phyloP scores from a whole-genome alignment of 768 basidiomycete genomes.

The Mycena epipterygia region DNA sequence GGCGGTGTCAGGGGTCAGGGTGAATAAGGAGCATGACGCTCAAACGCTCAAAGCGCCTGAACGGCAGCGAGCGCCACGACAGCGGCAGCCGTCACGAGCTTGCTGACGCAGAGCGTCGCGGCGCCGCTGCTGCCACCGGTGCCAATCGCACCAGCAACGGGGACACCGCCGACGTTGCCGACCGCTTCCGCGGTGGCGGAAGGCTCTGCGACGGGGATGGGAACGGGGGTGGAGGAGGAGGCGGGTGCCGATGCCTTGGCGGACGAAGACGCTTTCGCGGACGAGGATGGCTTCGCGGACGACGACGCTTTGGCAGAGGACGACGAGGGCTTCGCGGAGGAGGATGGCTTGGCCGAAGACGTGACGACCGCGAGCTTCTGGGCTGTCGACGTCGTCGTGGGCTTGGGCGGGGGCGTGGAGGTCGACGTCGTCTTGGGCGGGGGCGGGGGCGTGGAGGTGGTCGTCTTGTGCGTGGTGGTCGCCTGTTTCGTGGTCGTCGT shows the following conservation, averaged over 20 bases:
- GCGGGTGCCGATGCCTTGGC: not conserved
- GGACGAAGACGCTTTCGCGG: not conserved
- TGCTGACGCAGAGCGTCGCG: conserved; percentile 4
- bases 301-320: not conserved
- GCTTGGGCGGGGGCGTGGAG: not conserved
- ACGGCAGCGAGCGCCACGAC: conserved; percentile 6
- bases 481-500: not conserved
- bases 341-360: conserved; percentile 1
- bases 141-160: not conserved
- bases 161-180: not conserved
- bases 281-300: not conserved
- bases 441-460: not conserved
- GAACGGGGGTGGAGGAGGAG: not conserved
- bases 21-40: no score
- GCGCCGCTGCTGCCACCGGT: conserved; percentile 17
- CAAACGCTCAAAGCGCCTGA: conserved; percentile 20
- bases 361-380: not conserved
- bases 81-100: conserved; percentile 4
- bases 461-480: not conserved
- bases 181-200: not conserved
- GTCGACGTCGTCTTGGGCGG: not conserved
- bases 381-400: not conserved
- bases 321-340: conserved; percentile 12
- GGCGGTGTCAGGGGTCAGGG: no score
- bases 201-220: not conserved